Conservation (phyloP, 495 filamentous ascomycete species). For the Penicillium steckii region DNA sequence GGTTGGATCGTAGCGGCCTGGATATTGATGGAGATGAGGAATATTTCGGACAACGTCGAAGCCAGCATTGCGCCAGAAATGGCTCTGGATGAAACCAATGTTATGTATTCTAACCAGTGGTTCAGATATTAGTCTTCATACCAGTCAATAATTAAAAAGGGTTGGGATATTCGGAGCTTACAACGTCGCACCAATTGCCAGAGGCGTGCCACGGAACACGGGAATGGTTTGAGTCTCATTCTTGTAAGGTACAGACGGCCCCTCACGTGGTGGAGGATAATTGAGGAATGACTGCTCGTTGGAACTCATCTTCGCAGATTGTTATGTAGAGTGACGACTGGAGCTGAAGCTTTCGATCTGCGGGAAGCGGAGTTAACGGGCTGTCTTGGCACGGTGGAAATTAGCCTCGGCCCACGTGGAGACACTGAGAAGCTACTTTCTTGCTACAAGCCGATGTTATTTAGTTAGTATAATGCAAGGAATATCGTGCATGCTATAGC, state of each 20-base stretch:
- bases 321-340: neutral
- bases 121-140: too few species aligned
- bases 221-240: conserved; percentile 52
- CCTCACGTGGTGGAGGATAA: conserved; percentile 46
- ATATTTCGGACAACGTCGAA: conserved; percentile 62
- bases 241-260: conserved; percentile 45
- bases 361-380: conserved; percentile 3
- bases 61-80: conserved; percentile 75
- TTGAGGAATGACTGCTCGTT: conserved; percentile 29
- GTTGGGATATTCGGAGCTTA: conserved; percentile 26
- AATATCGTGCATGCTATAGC: too few species aligned
- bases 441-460: neutral
- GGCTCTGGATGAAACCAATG: conserved; percentile 51
- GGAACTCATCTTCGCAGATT: conserved; percentile 19
- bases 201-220: conserved; percentile 49
- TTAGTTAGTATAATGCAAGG: too few species aligned
- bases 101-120: conserved; percentile 52
- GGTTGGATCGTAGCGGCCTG: conserved; percentile 76
- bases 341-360: neutral
- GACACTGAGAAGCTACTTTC: neutral
- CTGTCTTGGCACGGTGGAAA: conserved; percentile 5
- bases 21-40: conserved; percentile 54
- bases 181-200: conserved; percentile 51
- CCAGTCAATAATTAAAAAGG: neutral
- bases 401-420: conserved; percentile 13